Conservation (phyloP, 2,329 filamentous ascomycete genomes). For the Magnaporthiopsis incrustans region DNA sequence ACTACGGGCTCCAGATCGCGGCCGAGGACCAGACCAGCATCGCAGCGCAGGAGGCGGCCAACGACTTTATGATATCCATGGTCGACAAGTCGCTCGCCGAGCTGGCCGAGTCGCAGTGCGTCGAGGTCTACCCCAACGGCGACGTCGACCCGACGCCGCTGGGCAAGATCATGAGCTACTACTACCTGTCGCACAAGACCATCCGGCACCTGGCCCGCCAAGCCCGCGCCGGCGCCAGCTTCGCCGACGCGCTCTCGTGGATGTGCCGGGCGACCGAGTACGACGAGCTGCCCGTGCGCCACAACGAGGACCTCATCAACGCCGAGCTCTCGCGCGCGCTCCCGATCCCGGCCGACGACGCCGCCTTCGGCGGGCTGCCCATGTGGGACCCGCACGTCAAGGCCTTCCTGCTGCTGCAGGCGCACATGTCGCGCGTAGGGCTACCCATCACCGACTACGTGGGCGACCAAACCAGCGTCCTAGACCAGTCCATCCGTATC, state of each 20-base stretch:
- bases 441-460: conserved; percentile 96
- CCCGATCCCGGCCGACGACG: conserved; percentile 41
- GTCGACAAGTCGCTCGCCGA: conserved; percentile 81
- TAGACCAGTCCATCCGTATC: conserved; percentile 95
- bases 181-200: conserved; percentile 93
- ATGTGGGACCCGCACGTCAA: conserved; percentile 99
- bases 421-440: conserved; percentile 87
- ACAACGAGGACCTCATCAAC: conserved; percentile 98
- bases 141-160: conserved; percentile 84
- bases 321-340: conserved; percentile 78
- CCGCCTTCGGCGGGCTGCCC: conserved; percentile 59
- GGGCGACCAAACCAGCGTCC: conserved; percentile 79
- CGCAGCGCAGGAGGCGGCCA: conserved; percentile 76
- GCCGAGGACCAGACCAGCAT: conserved; percentile 67
- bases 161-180: conserved; percentile 99
- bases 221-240: conserved; percentile 44
- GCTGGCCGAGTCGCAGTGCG: conserved; percentile 76
- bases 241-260: conserved; percentile 81
- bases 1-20: conserved; percentile 91
- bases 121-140: conserved; percentile 75
- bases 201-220: conserved; percentile 76
- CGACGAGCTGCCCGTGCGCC: conserved; percentile 92
- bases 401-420: conserved; percentile 85
- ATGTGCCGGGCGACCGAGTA: conserved; percentile 93
- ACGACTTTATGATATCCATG: conserved; percentile 90